Conservation (phyloP, 2,329 filamentous ascomycete species). For the Paracorniculantispora psalliotae region DNA sequence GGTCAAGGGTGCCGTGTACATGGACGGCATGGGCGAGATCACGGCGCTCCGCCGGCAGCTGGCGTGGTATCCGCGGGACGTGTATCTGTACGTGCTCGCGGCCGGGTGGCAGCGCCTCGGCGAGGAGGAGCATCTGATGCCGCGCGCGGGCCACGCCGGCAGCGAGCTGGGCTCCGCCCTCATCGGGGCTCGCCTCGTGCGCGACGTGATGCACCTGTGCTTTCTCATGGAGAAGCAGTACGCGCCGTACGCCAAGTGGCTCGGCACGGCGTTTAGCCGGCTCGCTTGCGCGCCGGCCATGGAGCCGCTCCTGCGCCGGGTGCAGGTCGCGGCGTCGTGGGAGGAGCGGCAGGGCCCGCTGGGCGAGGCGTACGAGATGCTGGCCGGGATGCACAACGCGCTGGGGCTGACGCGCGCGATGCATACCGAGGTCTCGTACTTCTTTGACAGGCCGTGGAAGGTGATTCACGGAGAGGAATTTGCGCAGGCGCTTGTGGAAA, state of each 20-base stretch:
- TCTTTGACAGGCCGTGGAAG: constrained; percentile 2
- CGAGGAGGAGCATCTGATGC: constrained; percentile 9
- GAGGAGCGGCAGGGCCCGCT: constrained; percentile 2
- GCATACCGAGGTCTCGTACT: background rate
- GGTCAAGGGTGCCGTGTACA: background rate
- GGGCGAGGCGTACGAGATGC: background rate
- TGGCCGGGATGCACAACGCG: constrained; percentile 9
- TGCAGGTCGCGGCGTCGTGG: background rate
- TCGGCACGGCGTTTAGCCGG: background rate
- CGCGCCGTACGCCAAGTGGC: constrained; percentile 12
- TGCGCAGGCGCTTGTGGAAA: background rate
- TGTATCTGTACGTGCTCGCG: constrained; percentile 3
- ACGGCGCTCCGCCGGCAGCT: background rate
- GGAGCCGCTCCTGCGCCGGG: background rate
- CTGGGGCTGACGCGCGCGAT: background rate
- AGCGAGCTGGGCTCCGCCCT: constrained; percentile 8
- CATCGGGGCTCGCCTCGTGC: constrained; percentile 2
- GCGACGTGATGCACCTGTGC: constrained; percentile 6
- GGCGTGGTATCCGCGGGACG: constrained; percentile 4
- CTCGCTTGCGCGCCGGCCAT: background rate
- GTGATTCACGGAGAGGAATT: constrained; percentile 7
- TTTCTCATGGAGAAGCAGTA: constrained; percentile 7
- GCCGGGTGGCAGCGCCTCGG: constrained; percentile 7
- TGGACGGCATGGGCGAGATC: background rate
- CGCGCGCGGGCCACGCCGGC: constrained; percentile 3